phyloP scores from a whole-genome alignment of 345 rosid genomes.

The Eucalyptus pauciflora region DNA sequence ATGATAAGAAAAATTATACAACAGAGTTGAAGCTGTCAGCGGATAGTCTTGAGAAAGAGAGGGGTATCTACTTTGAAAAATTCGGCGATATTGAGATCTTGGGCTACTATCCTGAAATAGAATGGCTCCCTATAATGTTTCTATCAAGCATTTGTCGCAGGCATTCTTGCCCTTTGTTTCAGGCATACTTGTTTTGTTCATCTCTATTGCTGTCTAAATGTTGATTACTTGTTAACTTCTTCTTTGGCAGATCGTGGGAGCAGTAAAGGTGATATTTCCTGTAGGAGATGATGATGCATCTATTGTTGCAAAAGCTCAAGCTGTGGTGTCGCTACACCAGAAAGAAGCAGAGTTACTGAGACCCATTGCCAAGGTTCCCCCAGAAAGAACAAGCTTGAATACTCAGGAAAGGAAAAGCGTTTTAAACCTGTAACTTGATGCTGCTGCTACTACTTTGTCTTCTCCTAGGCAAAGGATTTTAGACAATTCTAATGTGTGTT shows the following conservation, averaged over 20 bases:
- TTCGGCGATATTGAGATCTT: slow-evolving; percentile 78
- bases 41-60: slow-evolving; percentile 90
- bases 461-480: too few relatives aligned
- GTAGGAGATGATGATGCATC: neutral
- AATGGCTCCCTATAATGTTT: slow-evolving; percentile 42
- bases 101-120: slow-evolving; percentile 57
- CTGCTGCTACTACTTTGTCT: too few relatives aligned
- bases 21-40: slow-evolving; percentile 77
- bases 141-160: too few relatives aligned
- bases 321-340: neutral
- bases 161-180: too few relatives aligned
- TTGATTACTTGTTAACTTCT: neutral
- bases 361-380: too few relatives aligned
- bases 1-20: slow-evolving; percentile 26
- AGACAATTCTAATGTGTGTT: too few relatives aligned
- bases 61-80: slow-evolving; percentile 82
- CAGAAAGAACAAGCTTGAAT: too few relatives aligned
- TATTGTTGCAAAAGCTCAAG: neutral
- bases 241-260: slow-evolving; percentile 60
- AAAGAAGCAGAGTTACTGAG: too few relatives aligned
- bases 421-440: too few relatives aligned
- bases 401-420: too few relatives aligned
- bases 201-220: neutral
- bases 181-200: too few relatives aligned
- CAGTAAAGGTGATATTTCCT: slow-evolving; percentile 64